Evolutionary conservation across 306 rosid genomes (phyloP), one percentile per base, ranked within the genome.

Genomic region (Lagenaria siceraria): DNA sequence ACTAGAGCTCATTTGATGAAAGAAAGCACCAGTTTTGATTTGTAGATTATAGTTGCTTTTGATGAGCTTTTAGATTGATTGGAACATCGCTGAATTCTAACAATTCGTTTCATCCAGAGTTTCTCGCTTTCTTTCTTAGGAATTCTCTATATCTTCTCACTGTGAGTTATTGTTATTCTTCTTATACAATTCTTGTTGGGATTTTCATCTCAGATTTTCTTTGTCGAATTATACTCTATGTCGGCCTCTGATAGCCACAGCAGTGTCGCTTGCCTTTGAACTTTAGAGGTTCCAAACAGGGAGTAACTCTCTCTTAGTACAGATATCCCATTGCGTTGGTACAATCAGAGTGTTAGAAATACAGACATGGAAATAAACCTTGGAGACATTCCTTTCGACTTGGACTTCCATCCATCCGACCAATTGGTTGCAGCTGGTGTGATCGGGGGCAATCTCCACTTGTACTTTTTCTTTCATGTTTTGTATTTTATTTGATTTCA

Each of bases 351-450:
- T 68, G 12, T 48, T 15, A 63, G 14, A 24, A 11, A 7, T 25
- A 11, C 54, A 80, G 68, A 7, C 38, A 90, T 90, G 98, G 98
- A 92, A 75, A 83, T 90, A 79, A 81, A 80, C 69, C 86, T 92
- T 83, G 98, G 83, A 46, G 81, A 80, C n/a, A 81, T 84, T 35
- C 86, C 95, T 10, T 92, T 92, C 48, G 96, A 93, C 81, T 68
- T 93, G 18, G 98, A 93, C 82, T 93, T 93, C 77, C 96, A 93
- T 81, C 89, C 96, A 12, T 89, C 92, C 0, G 87, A 88, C 7
- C 84, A 76, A 21, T 87, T 90, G 14, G 88, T 93, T 58, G 82
- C 89, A 8, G 81, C 94, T 0, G 96, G 84, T 54, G 89, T 93
- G 62, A 88, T 93, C 61, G 81, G 51, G 7, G 98, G 96, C 1